Evolutionary conservation across 2,329 filamentous ascomycete species (phyloP).

Genomic region (Colletotrichum sp.): DNA sequence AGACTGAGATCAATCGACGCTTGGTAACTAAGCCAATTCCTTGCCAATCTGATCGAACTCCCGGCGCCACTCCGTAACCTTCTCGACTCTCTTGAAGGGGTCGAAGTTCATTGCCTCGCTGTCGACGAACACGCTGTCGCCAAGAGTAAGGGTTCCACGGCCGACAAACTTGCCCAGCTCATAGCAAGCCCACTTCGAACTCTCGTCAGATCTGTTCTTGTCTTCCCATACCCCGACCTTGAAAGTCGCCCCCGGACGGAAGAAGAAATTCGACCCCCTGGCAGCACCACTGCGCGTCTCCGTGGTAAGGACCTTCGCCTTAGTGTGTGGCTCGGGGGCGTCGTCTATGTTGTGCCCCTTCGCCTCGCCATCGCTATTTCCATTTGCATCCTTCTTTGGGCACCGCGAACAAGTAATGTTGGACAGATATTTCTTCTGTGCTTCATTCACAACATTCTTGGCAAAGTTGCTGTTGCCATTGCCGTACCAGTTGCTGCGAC

Average conservation of each 20-base stretch:
- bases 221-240: slow-evolving; percentile 34
- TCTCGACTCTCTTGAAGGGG: slow-evolving; percentile 33
- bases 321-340: neutral
- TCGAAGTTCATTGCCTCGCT: slow-evolving; percentile 36
- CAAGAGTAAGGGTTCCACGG: slow-evolving; percentile 27
- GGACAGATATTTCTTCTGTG: neutral
- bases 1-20: neutral
- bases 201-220: slow-evolving; percentile 17
- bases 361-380: neutral
- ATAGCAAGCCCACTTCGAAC: slow-evolving; percentile 20
- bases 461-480: neutral
- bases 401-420: neutral
- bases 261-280: slow-evolving; percentile 34
- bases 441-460: neutral
- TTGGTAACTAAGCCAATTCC: neutral
- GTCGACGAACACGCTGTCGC: slow-evolving; percentile 32
- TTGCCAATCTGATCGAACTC: slow-evolving; percentile 34
- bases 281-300: slow-evolving; percentile 24
- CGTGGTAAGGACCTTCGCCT: slow-evolving; percentile 14
- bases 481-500: neutral
- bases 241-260: slow-evolving; percentile 30
- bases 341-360: neutral
- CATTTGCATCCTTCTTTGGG: neutral
- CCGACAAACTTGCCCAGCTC: slow-evolving; percentile 23
- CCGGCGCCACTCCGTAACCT: slow-evolving; percentile 31